Base-by-base conservation (phyloP, 1,284 basidiomycete species). In the Sanghuangporus sanghuang region DNA sequence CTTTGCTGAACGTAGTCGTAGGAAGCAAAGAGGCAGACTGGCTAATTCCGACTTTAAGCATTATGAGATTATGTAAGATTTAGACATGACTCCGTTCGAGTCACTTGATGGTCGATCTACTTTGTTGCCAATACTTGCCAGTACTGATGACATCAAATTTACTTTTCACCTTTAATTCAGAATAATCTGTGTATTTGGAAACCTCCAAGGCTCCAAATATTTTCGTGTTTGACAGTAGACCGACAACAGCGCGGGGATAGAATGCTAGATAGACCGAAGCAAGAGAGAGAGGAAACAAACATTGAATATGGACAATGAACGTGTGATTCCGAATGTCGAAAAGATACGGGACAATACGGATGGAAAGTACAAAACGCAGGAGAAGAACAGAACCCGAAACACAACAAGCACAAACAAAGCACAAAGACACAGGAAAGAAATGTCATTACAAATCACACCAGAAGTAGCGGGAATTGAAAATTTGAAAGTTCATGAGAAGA, bases 1-100 rank as follows among this genome's bases (percentile, higher is more conserved):
- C 77, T 60, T 54, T 54, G 53, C 53, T 7, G 53, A 12, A n/a
- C 5, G 48, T 53, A 9, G 61, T 62, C 39, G 59, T 16, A 40
- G 44, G 55, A 61, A 55, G 53, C 40, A 55, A 55, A 53, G 59
- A 59, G 23, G 8, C 16, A 23, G 50, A 3, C 44, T n/a, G n/a
- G n/a, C n/a, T n/a, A n/a, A n/a, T n/a, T n/a, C n/a, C n/a, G n/a
- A n/a, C n/a, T 46, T 35, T 52, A 49, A 46, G 46, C n/a, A 39
- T 23, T 63, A 21, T 11, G 14, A 32, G 36, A 42, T 46, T 46
- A 48, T 32, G 27, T 46, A 36, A 46, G 32, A 6, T 16, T 6
- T n/a, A 11, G 1, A 2, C 21, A 18, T 46, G 57, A 44, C 57
- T 46, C 55, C 7, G 14, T 16, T 21, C 32, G 38, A 42, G 39